Evolutionary conservation across 768 basidiomycete species (phyloP), one percentile per base, ranked within the genome.

Genomic region (Suillus ampliporus): DNA sequence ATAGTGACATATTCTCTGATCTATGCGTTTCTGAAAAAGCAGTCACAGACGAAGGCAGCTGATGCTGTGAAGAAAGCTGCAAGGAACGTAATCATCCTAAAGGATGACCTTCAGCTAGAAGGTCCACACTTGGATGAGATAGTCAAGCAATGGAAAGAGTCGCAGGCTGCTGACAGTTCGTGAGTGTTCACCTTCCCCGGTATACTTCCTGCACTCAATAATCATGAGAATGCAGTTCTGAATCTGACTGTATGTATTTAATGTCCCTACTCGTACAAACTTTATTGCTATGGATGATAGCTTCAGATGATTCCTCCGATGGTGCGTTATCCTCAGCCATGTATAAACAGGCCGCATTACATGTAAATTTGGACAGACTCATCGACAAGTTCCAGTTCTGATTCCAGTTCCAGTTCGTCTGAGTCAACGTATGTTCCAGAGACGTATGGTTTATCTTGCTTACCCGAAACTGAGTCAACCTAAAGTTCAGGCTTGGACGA

Each of bases 1-100:
- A 28, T 70, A 94, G 93, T 82, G 26, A 89, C 90, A 5, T 95
- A 94, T 79, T 83, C 86, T 67, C 77, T 93, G 56, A 87, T 95
- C 62, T 84, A 93, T 70, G 78, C 85, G 10, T 95, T 95, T 76
- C 80, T 95, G 41, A 79, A 74, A 62, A 84, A 86, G 69, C 86
- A 83, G 52, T 82, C 84, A 0, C 89, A 94, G 73, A 71, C 72
- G 35, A 92, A 92, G 68, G 90, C 86, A 9, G 93, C 93, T 10
- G 79, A 83, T 61, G 88, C 89, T 1, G 78, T 94, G 56, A 91
- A 86, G 77, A 91, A 89, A 66, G 90, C 90, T 28, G 91, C 84
- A 23, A 88, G 86, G 73, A 79, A 82, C 53, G 70, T 85, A 17
- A 84, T 90, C 44, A 75, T 86, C 14, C 77, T 92, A 28, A 85